Evolutionary conservation across 805 yeast species (phyloP).

Genomic region (Vanderwaltozyma tropicalis): DNA sequence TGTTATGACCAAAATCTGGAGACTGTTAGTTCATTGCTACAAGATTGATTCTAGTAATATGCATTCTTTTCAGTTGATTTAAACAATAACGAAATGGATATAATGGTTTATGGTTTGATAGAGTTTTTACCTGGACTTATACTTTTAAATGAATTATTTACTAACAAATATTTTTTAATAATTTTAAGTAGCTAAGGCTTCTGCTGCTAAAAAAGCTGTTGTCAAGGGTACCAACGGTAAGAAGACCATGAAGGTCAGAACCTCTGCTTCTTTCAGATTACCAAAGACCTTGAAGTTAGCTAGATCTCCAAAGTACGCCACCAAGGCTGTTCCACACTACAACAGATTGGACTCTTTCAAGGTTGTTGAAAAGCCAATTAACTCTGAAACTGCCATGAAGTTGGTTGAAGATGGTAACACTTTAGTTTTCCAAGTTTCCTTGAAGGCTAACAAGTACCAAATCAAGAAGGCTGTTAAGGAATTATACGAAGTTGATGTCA

Average conservation of each 20-base stretch:
- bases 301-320: conserved; percentile 90
- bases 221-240: conserved; percentile 91
- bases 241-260: conserved; percentile 88
- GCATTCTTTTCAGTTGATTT: too few species aligned
- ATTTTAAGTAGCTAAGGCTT: conserved; percentile 56
- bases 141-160: not conserved
- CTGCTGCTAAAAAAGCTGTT: conserved; percentile 97
- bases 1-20: too few species aligned
- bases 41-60: too few species aligned
- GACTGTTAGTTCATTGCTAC: too few species aligned
- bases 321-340: conserved; percentile 95
- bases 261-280: conserved; percentile 87
- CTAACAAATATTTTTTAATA: conserved; percentile 1
- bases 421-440: conserved; percentile 94
- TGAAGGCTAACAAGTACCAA: conserved; percentile 96
- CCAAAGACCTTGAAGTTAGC: conserved; percentile 95
- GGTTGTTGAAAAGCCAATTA: conserved; percentile 87
- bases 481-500: conserved; percentile 92
- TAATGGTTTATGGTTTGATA: too few species aligned
- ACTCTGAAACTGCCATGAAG: conserved; percentile 98
- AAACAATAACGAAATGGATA: too few species aligned
- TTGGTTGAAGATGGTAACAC: conserved; percentile 99
- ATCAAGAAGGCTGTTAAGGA: conserved; percentile 97
- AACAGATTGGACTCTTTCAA: conserved; percentile 94
- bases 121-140: too few species aligned